Evolutionary conservation across 2,329 filamentous ascomycete genomes (phyloP).

Genomic region (Penicillium sp.): DNA sequence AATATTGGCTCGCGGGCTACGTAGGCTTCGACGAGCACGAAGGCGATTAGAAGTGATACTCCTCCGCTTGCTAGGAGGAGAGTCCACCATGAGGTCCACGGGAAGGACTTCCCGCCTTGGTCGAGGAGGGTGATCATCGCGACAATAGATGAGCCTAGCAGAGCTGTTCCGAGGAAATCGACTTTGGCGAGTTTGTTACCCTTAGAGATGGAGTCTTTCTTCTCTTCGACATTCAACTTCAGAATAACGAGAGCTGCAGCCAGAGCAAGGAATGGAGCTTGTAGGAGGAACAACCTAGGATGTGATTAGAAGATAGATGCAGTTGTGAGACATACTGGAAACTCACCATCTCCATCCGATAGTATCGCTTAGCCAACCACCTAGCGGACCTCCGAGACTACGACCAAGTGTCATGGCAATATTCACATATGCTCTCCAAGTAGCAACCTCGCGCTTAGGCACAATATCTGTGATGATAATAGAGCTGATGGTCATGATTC

Average conservation of each 20-base stretch:
- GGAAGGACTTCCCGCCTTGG: conserved; percentile 46
- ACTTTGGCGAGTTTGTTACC: conserved; percentile 47
- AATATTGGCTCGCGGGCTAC: conserved; percentile 38
- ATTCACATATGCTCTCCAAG: conserved; percentile 53
- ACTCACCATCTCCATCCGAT: conserved; percentile 64
- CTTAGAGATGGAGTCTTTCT: not conserved
- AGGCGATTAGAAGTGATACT: conserved; percentile 19
- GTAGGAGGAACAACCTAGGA: conserved; percentile 29
- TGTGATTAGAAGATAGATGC: not conserved
- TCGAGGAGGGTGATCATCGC: conserved; percentile 49
- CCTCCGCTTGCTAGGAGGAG: conserved; percentile 15
- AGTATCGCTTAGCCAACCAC: conserved; percentile 60
- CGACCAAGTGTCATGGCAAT: conserved; percentile 51
- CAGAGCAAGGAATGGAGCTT: conserved; percentile 26
- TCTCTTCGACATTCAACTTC: conserved; percentile 37
- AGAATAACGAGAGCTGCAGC: conserved; percentile 43
- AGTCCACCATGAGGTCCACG: conserved; percentile 29
- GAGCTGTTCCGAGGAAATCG: conserved; percentile 57
- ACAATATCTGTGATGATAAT: conserved; percentile 53
- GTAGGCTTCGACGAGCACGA: conserved; percentile 32
- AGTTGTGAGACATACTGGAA: fast-evolving
- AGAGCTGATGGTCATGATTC: conserved; percentile 45
- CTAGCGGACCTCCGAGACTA: conserved; percentile 54
- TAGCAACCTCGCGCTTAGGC: conserved; percentile 49
- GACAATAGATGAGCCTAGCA: conserved; percentile 47